Evolutionary conservation across 2,329 filamentous ascomycete species (phyloP), one percentile per base, ranked within the genome.

Genomic region (Hymenoscyphus fraxineus): DNA sequence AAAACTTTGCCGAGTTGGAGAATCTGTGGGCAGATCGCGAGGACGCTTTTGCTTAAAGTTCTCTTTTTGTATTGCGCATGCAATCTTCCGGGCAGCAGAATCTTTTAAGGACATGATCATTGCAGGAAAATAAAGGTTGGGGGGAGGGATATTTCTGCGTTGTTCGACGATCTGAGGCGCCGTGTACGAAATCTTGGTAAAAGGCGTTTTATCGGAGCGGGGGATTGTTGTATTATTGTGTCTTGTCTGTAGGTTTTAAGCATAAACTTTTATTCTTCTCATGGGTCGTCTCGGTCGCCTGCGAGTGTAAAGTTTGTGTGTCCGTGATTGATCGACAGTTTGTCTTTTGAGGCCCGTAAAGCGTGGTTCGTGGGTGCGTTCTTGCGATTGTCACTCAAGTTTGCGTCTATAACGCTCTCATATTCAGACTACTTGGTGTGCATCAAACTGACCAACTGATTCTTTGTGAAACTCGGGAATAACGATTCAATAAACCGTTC

Each of bases 1-100:
- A 94, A 77, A 97, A 93, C 78, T 99, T 99, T 79, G 92, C 93
- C 0, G 94, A 99, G 81, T 79, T 99, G 76, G 95, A 99, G 80
- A 94, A 99, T 78, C 91, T 96, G 54, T 96, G 93, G 87, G 93
- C 97, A 58, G 95, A 99, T 77, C 84, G 93, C 73, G 87, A 87
- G 68, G 94, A 99, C 80, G 94, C 93, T 77, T 96, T 99, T 81
- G 94, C 92, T 72, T 98, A 85, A 82, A 70, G 41, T 59, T 60
- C 58, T 58, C 15, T 56, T 63, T 38, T 35, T 61, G 40, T 51
- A 58, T 57, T 22, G 16, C 40, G 44, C 27, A 27, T 54, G 55
- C 54, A 19, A 19, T 7, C 47, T 27, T 54, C 47, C 22, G 22
- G 57, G 54, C 60, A 44, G 60, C 19, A 19, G 47, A 31, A 39